A percentile compares a stretch with the other conserved stretches of the same genome.
Conservation (phyloP, 371 early-diverging fungal genomes). For the Dinochytrium kinnereticum region DNA sequence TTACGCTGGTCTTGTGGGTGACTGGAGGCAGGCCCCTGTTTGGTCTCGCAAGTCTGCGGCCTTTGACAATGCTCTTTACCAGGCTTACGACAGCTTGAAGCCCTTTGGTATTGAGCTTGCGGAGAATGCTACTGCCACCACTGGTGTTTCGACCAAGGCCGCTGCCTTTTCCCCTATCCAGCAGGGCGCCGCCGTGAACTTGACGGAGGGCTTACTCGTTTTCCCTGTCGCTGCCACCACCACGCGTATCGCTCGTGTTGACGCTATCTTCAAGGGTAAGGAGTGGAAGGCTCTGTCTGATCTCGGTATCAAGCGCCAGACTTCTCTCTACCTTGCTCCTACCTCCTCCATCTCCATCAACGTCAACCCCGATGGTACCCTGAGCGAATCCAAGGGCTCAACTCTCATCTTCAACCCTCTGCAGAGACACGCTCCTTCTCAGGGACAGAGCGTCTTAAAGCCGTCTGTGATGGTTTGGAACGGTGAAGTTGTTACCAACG, state of each 20-base stretch:
- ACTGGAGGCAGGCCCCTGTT: slow-evolving; percentile 14
- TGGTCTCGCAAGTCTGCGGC: slow-evolving; percentile 17
- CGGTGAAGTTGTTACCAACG: slow-evolving; percentile 6
- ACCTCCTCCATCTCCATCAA: background rate
- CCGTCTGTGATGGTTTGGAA: background rate
- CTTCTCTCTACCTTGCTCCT: background rate
- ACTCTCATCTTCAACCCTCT: background rate
- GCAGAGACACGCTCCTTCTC: background rate
- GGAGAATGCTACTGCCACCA: background rate
- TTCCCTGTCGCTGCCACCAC: slow-evolving; percentile 12
- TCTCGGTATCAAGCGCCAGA: background rate
- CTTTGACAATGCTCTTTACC: background rate
- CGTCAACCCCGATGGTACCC: background rate
- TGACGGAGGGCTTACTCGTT: slow-evolving; percentile 9
- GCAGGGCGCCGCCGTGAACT: background rate
- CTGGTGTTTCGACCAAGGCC: background rate
- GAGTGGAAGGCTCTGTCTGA: background rate
- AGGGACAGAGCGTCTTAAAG: background rate
- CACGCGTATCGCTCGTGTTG: slow-evolving; percentile 8
- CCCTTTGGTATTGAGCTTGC: slow-evolving; percentile 1
- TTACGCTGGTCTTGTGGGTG: slow-evolving; percentile 33
- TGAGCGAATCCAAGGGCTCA: slow-evolving; percentile 8
- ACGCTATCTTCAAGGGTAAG: slow-evolving; percentile 4
- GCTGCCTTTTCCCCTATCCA: background rate
- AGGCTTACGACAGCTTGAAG: background rate